Evolutionary conservation across 352 stramenopile genomes (phyloP), one percentile per base, ranked within the genome.

Genomic region (Pythium folliculosum): DNA sequence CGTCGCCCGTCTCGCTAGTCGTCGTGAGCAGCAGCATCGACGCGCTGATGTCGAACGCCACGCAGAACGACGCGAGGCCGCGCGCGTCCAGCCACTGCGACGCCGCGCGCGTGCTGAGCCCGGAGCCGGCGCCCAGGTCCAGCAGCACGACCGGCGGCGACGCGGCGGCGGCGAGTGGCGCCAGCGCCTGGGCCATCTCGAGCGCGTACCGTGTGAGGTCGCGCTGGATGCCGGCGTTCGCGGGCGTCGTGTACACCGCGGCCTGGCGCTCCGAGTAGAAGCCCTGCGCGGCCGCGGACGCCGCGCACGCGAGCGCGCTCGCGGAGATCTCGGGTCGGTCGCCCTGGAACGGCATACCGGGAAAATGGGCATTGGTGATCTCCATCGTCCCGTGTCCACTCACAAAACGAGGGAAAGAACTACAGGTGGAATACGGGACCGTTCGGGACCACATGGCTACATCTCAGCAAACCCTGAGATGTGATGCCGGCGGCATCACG

Each of bases 41-140:
- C 38, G 77, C 70, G 55, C 86, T 94, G 55, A 94, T 89, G 50
- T 94, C 86, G 49, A 90, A 89, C 17, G 80, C 86, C 22, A 94
- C n/a, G 4, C 69, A 77, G 52, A 89, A 81, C 5, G 62, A 69
- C 30, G 65, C 37, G 19, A 78, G 51, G n/a, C 63, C 19, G 9
- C 43, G 75, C 50, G 80, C 67, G 9, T 63, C 53, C n/a, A 90
- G 68, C 84, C 82, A 92, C 27, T 76, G 51, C 25, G 75, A 72
- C 2, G 79, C 82, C 43, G 82, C 82, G 4, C 63, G 67, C 13
- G 84, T 92, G 50, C 84, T 92, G 52, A 94, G 70, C 0, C 82
- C 83, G 1, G 86, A 92, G 40, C 86, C 86, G 30, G 82, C 83
- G 30, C 86, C 86, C 32, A 94, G 67, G 54, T 94, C 86, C 49